Percentiles rank a stretch among this genome's conserved stretches.
Conservation (phyloP, 1,139 yeast species). For the Suhomyces choctaworum region DNA sequence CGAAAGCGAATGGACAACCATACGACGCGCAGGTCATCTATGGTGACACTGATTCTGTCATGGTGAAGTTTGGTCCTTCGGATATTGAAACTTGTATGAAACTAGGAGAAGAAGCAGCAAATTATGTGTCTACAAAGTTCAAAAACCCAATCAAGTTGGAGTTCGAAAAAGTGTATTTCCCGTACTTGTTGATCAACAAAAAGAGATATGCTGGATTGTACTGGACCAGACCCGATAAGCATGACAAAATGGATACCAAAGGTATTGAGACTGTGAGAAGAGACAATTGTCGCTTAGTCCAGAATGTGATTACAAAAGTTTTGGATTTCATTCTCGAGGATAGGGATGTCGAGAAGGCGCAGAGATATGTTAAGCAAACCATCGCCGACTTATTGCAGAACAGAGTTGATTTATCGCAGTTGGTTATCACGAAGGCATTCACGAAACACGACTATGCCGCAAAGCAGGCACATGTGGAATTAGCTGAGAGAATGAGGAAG, state of each 20-base stretch:
- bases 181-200: conserved; percentile 89
- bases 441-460: conserved; percentile 91
- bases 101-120: conserved; percentile 93
- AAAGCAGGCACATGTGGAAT: conserved; percentile 95
- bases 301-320: conserved; percentile 90
- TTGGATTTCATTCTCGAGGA: conserved; percentile 83
- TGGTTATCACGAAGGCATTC: conserved; percentile 91
- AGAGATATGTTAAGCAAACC: conserved; percentile 77
- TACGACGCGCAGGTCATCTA: conserved; percentile 89
- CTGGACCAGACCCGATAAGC: conserved; percentile 90
- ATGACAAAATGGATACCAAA: conserved; percentile 96
- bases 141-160: conserved; percentile 88
- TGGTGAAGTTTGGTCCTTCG: conserved; percentile 93
- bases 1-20: conserved; percentile 74
- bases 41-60: conserved; percentile 99
- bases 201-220: conserved; percentile 96
- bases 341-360: conserved; percentile 86
- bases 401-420: conserved; percentile 86
- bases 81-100: conserved; percentile 86
- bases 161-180: conserved; percentile 95
- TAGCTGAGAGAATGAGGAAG: conserved; percentile 93
- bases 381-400: conserved; percentile 91
- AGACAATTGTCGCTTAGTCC: conserved; percentile 94
- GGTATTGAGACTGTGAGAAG: conserved; percentile 98
- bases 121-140: conserved; percentile 74